phyloP scores from a whole-genome alignment of 2,329 filamentous ascomycete genomes.

The Aspergillus versicolor region DNA sequence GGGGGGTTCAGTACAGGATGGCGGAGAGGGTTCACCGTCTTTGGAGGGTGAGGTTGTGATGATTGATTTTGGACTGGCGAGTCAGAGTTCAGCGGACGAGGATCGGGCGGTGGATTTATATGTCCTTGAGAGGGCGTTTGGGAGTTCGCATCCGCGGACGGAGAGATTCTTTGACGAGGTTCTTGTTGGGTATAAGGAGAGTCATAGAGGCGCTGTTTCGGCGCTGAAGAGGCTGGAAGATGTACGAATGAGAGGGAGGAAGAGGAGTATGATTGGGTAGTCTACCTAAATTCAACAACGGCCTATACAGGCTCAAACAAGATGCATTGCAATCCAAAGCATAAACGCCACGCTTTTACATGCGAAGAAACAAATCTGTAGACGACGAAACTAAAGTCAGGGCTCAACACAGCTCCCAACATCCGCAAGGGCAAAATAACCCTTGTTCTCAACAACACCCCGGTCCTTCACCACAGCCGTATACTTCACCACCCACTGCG shows the following conservation, averaged over 20 bases:
- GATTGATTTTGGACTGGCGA: slow-evolving; percentile 92
- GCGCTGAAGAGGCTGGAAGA: slow-evolving; percentile 85
- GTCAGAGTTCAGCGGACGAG: slow-evolving; percentile 78
- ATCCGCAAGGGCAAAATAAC: slow-evolving; percentile 88
- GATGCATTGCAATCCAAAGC: neutral
- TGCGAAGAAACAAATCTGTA: slow-evolving; percentile 10
- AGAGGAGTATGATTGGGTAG: slow-evolving; percentile 94
- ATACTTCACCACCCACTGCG: slow-evolving; percentile 96
- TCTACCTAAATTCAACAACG: neutral
- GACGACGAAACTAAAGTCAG: slow-evolving; percentile 20
- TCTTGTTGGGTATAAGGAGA: slow-evolving; percentile 69
- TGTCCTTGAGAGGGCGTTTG: slow-evolving; percentile 90
- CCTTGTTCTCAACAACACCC: slow-evolving; percentile 97
- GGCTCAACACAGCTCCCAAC: slow-evolving; percentile 51
- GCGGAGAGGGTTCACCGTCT: slow-evolving; percentile 23
- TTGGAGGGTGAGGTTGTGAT: slow-evolving; percentile 75
- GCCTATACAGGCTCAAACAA: neutral
- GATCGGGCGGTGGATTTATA: slow-evolving; percentile 95
- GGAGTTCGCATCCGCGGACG: slow-evolving; percentile 86
- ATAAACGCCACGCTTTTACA: slow-evolving; percentile 25
- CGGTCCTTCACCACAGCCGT: slow-evolving; percentile 91
- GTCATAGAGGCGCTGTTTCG: slow-evolving; percentile 70
- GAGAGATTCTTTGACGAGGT: slow-evolving; percentile 74
- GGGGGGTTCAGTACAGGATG: slow-evolving; percentile 8
- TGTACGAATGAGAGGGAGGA: slow-evolving; percentile 88